phyloP scores from a whole-genome alignment of 2,329 filamentous ascomycete species.

The Alternaria brassicicola region DNA sequence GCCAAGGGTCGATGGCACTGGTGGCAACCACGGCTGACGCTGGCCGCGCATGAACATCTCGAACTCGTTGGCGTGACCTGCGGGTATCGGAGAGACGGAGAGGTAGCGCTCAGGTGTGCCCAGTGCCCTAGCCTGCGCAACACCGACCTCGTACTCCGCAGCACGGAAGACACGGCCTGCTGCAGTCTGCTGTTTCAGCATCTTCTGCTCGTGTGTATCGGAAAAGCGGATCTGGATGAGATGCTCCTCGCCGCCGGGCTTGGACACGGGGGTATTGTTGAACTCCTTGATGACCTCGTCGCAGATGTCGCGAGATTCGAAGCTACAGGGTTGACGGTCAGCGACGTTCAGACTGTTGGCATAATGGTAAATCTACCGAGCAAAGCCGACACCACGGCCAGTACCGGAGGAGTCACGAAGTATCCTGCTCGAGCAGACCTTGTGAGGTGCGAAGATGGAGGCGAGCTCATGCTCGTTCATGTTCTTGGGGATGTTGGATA shows the following conservation, averaged over 20 bases:
- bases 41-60: constrained; percentile 47
- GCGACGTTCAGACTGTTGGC: neutral
- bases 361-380: constrained; percentile 67
- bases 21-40: constrained; percentile 45
- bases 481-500: constrained; percentile 92
- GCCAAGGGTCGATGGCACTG: constrained; percentile 44
- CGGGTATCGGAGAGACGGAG: constrained; percentile 42
- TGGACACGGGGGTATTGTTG: constrained; percentile 68
- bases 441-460: constrained; percentile 78
- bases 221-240: constrained; percentile 94
- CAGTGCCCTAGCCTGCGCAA: constrained; percentile 47
- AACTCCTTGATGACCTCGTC: constrained; percentile 87
- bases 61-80: constrained; percentile 45
- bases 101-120: constrained; percentile 44
- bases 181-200: constrained; percentile 93
- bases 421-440: constrained; percentile 92
- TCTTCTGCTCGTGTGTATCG: constrained; percentile 95
- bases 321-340: constrained; percentile 67
- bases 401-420: constrained; percentile 89
- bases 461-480: constrained; percentile 87
- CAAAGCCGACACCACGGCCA: constrained; percentile 96
- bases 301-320: constrained; percentile 86
- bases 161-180: constrained; percentile 95
- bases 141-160: constrained; percentile 75
- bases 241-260: constrained; percentile 72